phyloP scores from a whole-genome alignment of 2,329 filamentous ascomycete genomes.

The Penicillium corylophilum region DNA sequence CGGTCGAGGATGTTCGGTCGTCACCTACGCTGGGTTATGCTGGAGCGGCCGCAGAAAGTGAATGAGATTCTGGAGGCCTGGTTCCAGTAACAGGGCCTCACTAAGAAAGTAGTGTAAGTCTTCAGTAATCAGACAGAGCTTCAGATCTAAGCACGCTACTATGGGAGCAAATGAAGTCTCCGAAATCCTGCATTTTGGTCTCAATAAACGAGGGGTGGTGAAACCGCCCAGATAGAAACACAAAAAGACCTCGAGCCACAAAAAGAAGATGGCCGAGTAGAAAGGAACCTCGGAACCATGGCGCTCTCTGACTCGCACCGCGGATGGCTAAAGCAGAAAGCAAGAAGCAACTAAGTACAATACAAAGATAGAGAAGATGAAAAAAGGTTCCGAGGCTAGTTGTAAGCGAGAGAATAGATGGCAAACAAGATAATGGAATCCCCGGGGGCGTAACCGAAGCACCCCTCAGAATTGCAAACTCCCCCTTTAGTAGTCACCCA shows the following conservation, averaged over 20 bases:
- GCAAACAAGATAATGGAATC: constrained; percentile 10
- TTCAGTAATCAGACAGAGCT: no score
- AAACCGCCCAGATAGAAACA: not conserved
- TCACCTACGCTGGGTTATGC: no score
- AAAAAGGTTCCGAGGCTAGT: constrained; percentile 7
- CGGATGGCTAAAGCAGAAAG: constrained; percentile 7
- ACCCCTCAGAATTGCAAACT: constrained; percentile 23
- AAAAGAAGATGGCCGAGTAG: not conserved
- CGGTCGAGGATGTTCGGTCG: no score
- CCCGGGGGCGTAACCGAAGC: constrained; percentile 10
- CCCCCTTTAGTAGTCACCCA: constrained; percentile 18
- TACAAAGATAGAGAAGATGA: constrained; percentile 27
- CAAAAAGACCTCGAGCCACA: not conserved
- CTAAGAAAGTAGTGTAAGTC: no score
- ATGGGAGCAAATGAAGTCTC: not conserved
- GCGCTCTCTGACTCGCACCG: constrained; percentile 5
- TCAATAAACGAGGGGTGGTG: not conserved
- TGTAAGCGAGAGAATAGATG: constrained; percentile 22
- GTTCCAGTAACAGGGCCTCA: no score
- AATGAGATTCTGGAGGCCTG: no score
- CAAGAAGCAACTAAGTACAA: constrained; percentile 31
- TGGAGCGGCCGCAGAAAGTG: no score
- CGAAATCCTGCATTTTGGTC: constrained; percentile 1
- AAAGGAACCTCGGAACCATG: constrained; percentile 10
- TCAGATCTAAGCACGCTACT: not conserved